Evolutionary conservation across 768 basidiomycete species (phyloP).

Genomic region (Chlorophyllum brunneum): DNA sequence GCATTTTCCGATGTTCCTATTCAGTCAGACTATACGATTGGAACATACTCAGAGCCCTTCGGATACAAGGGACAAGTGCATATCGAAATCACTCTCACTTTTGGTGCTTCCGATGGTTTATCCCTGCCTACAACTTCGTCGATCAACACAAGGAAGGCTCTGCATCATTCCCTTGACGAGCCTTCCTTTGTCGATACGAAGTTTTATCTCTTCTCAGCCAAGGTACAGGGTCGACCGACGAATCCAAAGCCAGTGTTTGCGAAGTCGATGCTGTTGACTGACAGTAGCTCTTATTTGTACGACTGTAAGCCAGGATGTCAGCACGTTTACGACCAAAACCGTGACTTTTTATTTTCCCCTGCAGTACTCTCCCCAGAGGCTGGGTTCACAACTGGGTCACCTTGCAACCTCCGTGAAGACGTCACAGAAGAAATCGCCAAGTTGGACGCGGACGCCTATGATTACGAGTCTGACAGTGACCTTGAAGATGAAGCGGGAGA

Average conservation of each 20-base stretch:
- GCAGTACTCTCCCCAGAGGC: conserved; percentile 4
- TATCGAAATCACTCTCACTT: conserved; percentile 5
- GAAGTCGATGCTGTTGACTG: conserved; percentile 5
- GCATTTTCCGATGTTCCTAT: neutral
- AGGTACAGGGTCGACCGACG: neutral
- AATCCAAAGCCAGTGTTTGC: conserved; percentile 4
- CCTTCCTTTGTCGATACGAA: conserved; percentile 12
- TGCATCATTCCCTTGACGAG: conserved; percentile 1
- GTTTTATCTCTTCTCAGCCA: conserved; percentile 12
- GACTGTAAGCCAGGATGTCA: neutral
- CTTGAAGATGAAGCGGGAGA: neutral
- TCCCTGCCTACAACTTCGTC: neutral
- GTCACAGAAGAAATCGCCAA: conserved; percentile 1
- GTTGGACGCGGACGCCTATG: conserved; percentile 1
- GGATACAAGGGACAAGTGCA: neutral
- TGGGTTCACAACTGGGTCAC: neutral
- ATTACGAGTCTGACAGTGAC: conserved; percentile 13
- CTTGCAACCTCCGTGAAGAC: neutral
- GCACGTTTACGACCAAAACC: too few species aligned
- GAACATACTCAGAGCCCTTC: neutral
- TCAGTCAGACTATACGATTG: neutral
- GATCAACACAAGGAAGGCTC: neutral
- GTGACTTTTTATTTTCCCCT: neutral
- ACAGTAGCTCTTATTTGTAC: neutral
- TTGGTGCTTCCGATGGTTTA: neutral